phyloP scores from a whole-genome alignment of 2,329 filamentous ascomycete genomes.

The Cladophialophora chaetospira region DNA sequence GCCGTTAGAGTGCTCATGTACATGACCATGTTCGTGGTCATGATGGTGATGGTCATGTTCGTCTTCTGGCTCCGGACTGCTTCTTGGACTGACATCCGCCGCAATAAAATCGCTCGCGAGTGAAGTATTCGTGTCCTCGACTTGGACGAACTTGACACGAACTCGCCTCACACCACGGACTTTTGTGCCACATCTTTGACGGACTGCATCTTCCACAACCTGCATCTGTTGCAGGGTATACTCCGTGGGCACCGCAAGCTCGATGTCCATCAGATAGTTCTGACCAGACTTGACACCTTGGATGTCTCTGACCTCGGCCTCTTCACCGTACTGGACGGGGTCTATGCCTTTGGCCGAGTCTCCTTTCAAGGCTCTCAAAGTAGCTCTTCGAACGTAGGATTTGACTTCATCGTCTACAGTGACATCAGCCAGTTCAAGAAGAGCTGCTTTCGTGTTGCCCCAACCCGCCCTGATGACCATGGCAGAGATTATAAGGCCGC shows the following conservation, averaged over 20 bases:
- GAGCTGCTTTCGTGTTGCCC: constrained; percentile 77
- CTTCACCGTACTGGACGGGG: constrained; percentile 53
- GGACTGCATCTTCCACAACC: constrained; percentile 70
- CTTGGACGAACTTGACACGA: constrained; percentile 78
- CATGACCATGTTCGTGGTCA: constrained; percentile 20
- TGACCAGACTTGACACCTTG: constrained; percentile 94
- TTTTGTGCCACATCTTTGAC: constrained; percentile 70
- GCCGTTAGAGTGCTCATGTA: constrained; percentile 14
- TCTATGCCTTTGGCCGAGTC: constrained; percentile 30
- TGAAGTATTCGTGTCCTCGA: constrained; percentile 58
- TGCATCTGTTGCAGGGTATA: constrained; percentile 75
- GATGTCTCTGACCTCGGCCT: constrained; percentile 73
- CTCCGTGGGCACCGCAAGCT: constrained; percentile 73
- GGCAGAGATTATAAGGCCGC: constrained; percentile 85
- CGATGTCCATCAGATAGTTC: constrained; percentile 91
- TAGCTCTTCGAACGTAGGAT: constrained; percentile 67
- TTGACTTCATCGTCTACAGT: constrained; percentile 85
- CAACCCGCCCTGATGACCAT: constrained; percentile 91
- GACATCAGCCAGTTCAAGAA: constrained; percentile 89
- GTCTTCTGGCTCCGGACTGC: constrained; percentile 64
- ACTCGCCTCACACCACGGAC: constrained; percentile 83
- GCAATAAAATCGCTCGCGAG: constrained; percentile 80
- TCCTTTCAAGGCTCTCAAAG: constrained; percentile 59
- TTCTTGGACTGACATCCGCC: constrained; percentile 60
- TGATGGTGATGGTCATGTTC: constrained; percentile 47